phyloP scores from a whole-genome alignment of 2,329 filamentous ascomycete genomes.

The Xylaria sp. region DNA sequence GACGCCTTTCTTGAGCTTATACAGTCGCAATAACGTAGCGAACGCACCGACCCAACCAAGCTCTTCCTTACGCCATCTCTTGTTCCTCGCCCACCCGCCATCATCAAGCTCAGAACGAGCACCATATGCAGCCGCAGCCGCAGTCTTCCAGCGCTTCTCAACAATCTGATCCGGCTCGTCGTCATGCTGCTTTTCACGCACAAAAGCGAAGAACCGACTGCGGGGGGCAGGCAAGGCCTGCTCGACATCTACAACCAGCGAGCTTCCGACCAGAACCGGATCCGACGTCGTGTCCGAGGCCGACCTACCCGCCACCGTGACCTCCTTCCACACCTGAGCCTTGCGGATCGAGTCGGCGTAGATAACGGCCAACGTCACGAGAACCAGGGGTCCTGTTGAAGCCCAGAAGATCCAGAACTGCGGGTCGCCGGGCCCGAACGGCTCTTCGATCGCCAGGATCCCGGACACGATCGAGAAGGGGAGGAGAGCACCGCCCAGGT shows the following conservation, averaged over 20 bases:
- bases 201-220: background rate
- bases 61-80: conserved; percentile 49
- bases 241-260: conserved; percentile 24
- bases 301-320: conserved; percentile 33
- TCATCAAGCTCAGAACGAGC: background rate
- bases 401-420: conserved; percentile 58
- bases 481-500: conserved; percentile 55
- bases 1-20: conserved; percentile 36
- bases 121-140: background rate
- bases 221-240: conserved; percentile 25
- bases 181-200: background rate
- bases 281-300: background rate
- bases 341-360: conserved; percentile 55
- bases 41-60: conserved; percentile 55
- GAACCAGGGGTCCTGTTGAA: conserved; percentile 45
- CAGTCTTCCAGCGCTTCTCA: conserved; percentile 15
- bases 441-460: conserved; percentile 53
- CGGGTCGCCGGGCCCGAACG: conserved; percentile 48
- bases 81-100: conserved; percentile 29
- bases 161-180: conserved; percentile 9
- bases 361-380: conserved; percentile 50
- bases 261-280: background rate
- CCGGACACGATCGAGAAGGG: conserved; percentile 55
- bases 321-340: conserved; percentile 54
- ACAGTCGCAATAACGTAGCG: conserved; percentile 47